Base-by-base conservation (phyloP, 2,329 filamentous ascomycete species). In the Lecanicillium sp. region DNA sequence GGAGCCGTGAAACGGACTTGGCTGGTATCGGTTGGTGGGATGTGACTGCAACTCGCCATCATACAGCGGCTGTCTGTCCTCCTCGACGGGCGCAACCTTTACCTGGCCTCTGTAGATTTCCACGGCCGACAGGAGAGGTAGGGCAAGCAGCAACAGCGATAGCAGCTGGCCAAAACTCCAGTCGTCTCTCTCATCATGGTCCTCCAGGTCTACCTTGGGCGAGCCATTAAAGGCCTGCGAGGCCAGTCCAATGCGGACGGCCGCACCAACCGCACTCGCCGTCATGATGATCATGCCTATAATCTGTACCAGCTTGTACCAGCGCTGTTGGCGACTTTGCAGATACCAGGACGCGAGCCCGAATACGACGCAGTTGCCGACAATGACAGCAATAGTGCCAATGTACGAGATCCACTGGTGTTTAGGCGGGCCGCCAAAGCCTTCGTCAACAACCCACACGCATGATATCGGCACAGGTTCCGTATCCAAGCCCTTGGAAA, bases 81-180 rank as follows among this genome's bases (percentile, higher is more conserved):
- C 66, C 31, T 58, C 57, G 2, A 66, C 57, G 19, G 62, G 64
- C 7, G 68, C 59, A 28, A 70, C 60, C 28, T 59, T 56, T 29
- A 63, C 58, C 51, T 68, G 65, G 45, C 73, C 72, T 45, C 73
- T 55, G 33, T 71, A 57, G 37, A 82, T 77, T 53, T 82, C 78
- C 19, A 81, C 53, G 3, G 70, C 67, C 3, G 70, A 75, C 3
- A 83, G 65, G 13, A 81, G 49, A 1, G 78, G 76, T 48, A 82
- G 56, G n/a, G 73, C 53, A 18, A 81, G 59, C 49, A 82, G 60
- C 46, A 81, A 56, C 46, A 80, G 56, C 2, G 74, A 72, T 19
- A 83, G 58, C 40, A 81, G 56, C 55, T 80, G 75, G 1, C 78
- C 78, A 48, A 80, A 83, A 45, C 69, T 74, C 76, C 76, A 82